Evolutionary conservation across 768 basidiomycete species (phyloP), one percentile per base, ranked within the genome.

Genomic region (Floccularia luteovirens): DNA sequence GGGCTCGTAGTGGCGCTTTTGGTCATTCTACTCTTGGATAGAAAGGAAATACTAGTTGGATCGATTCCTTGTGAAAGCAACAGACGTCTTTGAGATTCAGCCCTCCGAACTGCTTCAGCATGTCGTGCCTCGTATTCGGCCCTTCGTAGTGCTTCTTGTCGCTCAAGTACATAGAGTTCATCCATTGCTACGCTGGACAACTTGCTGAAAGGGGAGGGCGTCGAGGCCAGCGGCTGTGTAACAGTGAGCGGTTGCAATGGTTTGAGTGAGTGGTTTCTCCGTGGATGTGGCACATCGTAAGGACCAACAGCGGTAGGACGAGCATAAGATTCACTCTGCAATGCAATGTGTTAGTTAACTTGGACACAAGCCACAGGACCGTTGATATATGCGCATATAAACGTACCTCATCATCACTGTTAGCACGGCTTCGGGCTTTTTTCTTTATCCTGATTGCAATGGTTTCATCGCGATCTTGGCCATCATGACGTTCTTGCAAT

Each of bases 141-240:
- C 24, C 90, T 71, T 14, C 90, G 72, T 23, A 80, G 59, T 2
- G 89, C 83, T 58, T 96, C 93, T 44, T 82, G 74, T 27, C 81
- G 81, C 56, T 98, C 93, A 22, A 98, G 79, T 49, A 82, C 80
- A 51, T 87, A 83, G 5, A 98, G 73, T 55, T 96, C 90, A 43
- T 90, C 90, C 63, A 93, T 83, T 2, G 92, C 91, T 14, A 85
- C 66, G 22, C 66, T 82, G 32, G 83, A 82, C 14, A 88, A 59
- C 1, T 82, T 70, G n/a, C 75, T 74, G 50, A 87, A 77, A 2
- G 83, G 69, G 24, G 77, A 62, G 8, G 62, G 57, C 48, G 48
- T 34, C 48, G 44, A 25, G 48, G 48, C 14, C 49, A 37, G 51
- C 51, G 38, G 55, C 52, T 24, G 50, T 41, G 42, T n/a, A 50